Evolutionary conservation across 192 early-diverging fungal species (phyloP), one percentile per base, ranked within the genome.

Genomic region (Lunasporangiospora selenospora): DNA sequence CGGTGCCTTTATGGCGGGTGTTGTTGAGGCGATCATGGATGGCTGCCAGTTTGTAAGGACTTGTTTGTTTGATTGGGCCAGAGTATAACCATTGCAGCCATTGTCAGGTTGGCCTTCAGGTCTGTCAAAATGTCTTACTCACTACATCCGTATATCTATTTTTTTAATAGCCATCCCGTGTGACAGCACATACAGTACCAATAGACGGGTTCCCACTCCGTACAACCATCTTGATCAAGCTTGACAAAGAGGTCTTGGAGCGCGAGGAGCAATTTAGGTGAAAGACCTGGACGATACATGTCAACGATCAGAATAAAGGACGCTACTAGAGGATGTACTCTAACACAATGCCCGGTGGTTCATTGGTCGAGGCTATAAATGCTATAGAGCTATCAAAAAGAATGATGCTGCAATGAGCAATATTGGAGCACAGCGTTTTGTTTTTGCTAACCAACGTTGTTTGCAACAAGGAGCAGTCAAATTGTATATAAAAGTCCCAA

Each of bases 141-240:
- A 44, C 31, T 19, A 12, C 13, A 4, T 37, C 31, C 38, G 6
- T 33, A 29, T 3, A 58, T 5, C 54, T 12, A 40, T 33, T 32
- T 38, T 13, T 32, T 40, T 27, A 18, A 43, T 52, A 92, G 93
- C 89, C 92, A 31, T 83, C 88, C 10, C 80, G 90, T 21, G 98
- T 99, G 36, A 95, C 94, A 12, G 94, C 96, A 15, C 97, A 98
- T 73, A 87, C 95, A 1, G 90, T 96, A 18, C 93, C 92, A 26
- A 90, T 84, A 33, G 95, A 95, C 1, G 89, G 89, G 12, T 90
- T 85, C 75, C 97, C 97, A 33, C 75, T 90, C 31, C 83, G 95
- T 27, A 98, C 97, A 3, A 97, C 97, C 3, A 91, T 98, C 39
- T 75, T 99, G 64, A 95, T 99, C 73, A 98, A 99, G 79, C 89